These are phyloP conservation scores for Zanthoxylum bungeanum DNA, from an alignment of 345 rosid genomes.

Conservation along the genomic window DNA sequence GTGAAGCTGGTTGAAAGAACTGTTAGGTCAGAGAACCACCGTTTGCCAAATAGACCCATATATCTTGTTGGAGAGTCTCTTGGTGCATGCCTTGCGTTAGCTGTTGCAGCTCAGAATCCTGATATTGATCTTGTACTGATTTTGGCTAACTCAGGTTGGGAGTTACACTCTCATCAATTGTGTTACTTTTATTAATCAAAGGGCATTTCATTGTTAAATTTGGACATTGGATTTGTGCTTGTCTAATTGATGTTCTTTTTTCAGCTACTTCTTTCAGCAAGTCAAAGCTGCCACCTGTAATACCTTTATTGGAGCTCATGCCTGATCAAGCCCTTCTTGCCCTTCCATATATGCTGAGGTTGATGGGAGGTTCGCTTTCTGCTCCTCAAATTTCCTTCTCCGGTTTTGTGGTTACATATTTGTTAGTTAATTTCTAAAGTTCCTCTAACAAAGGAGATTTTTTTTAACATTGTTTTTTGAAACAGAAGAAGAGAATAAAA, in stretches of 20 bases:
- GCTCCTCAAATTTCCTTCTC: slow-evolving; percentile 12
- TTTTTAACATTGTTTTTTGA: too few relatives aligned
- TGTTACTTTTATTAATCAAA: background rate
- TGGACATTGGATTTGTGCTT: too few relatives aligned
- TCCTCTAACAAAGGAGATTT: background rate
- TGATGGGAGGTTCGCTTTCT: slow-evolving; percentile 46
- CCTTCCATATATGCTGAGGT: slow-evolving; percentile 33
- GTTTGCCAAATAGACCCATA: slow-evolving; percentile 47
- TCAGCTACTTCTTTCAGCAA: slow-evolving; percentile 72
- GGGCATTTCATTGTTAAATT: background rate
- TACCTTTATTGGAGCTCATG: slow-evolving; percentile 48
- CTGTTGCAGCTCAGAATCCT: slow-evolving; percentile 58
- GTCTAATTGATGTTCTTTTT: slow-evolving; percentile 19
- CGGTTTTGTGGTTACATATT: background rate
- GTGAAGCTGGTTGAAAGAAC: slow-evolving; percentile 52
- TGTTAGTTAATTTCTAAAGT: background rate
- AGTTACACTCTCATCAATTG: background rate
- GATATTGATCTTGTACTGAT: slow-evolving; percentile 51
- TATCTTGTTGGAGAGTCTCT: slow-evolving; percentile 61
- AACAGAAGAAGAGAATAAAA: background rate
- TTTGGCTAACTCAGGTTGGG: slow-evolving; percentile 63
- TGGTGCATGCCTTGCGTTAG: slow-evolving; percentile 63
- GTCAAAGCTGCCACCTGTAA: slow-evolving; percentile 54
- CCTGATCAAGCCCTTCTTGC: slow-evolving; percentile 35
- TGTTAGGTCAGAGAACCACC: slow-evolving; percentile 35